phyloP scores from a whole-genome alignment of 1,284 basidiomycete species.

The Malassezia vespertilionis region DNA sequence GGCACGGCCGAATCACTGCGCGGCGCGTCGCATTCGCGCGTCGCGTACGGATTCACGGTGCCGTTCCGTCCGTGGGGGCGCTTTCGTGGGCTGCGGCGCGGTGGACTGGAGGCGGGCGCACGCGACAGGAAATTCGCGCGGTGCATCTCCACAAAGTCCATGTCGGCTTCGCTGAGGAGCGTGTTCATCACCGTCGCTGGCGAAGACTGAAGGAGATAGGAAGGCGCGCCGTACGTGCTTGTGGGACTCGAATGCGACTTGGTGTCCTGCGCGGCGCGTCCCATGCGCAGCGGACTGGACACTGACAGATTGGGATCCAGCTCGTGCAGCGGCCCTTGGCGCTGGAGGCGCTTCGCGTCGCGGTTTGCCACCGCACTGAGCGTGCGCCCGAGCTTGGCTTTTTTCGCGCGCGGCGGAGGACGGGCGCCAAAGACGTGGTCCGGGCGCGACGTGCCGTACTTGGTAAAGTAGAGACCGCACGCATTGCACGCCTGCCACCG shows the following conservation, averaged over 20 bases:
- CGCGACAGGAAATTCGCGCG: slow-evolving; percentile 23
- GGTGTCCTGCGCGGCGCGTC: slow-evolving; percentile 10
- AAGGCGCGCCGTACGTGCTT: slow-evolving; percentile 29
- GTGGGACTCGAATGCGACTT: neutral
- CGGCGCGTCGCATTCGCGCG: slow-evolving; percentile 6
- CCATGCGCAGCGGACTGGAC: slow-evolving; percentile 26
- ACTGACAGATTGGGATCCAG: slow-evolving; percentile 5
- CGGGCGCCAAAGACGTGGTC: slow-evolving; percentile 22
- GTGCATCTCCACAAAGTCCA: slow-evolving; percentile 30
- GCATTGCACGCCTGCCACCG: slow-evolving; percentile 40
- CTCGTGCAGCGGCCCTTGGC: neutral
- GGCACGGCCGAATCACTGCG: neutral
- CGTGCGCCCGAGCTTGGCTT: slow-evolving; percentile 1
- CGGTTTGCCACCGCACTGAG: slow-evolving; percentile 9
- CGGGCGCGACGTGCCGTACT: slow-evolving; percentile 30
- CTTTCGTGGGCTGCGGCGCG: slow-evolving; percentile 41
- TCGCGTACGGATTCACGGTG: slow-evolving; percentile 38
- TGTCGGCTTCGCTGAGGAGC: slow-evolving; percentile 35
- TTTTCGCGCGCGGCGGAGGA: neutral
- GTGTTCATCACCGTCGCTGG: slow-evolving; percentile 38
- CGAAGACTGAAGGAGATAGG: slow-evolving; percentile 36
- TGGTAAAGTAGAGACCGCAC: slow-evolving; percentile 39
- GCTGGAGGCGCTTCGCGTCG: slow-evolving; percentile 3
- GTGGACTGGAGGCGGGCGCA: slow-evolving; percentile 13
- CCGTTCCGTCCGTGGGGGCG: slow-evolving; percentile 34